Evolutionary conservation across 257 asterid genomes (phyloP).

Genomic region (Nicotiana obtusifolia): DNA sequence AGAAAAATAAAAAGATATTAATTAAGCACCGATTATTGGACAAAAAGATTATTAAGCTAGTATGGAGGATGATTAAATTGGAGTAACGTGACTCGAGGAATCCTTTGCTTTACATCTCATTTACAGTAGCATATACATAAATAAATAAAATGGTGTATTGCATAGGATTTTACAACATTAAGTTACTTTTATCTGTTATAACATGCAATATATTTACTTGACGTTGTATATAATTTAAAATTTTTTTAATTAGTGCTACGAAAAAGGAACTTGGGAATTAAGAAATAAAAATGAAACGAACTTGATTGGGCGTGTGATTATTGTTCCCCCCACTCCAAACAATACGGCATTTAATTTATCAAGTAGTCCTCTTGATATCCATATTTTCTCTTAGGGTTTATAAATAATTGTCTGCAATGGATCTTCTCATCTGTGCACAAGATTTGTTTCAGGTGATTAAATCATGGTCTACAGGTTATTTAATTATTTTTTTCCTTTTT

Average conservation of each 20-base stretch:
- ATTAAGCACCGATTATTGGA: neutral
- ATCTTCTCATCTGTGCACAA: slow-evolving; percentile 59
- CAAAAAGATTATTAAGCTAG: neutral
- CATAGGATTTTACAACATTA: no score
- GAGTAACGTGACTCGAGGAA: slow-evolving; percentile 41
- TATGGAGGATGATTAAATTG: slow-evolving; percentile 9
- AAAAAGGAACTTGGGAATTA: slow-evolving; percentile 12
- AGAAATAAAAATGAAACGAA: slow-evolving; percentile 8
- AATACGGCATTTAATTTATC: slow-evolving; percentile 32
- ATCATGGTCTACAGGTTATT: slow-evolving; percentile 40
- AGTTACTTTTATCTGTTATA: no score
- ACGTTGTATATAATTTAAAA: no score
- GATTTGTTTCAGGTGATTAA: slow-evolving; percentile 55
- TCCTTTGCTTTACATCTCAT: slow-evolving; percentile 38
- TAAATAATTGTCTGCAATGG: slow-evolving; percentile 28
- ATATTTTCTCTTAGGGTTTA: slow-evolving; percentile 18
- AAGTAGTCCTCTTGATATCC: slow-evolving; percentile 35
- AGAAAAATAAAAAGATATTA: neutral
- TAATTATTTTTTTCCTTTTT: slow-evolving; percentile 11
- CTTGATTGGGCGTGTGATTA: slow-evolving; percentile 41
- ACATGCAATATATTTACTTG: no score
- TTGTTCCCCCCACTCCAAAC: slow-evolving; percentile 86
- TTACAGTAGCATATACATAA: slow-evolving; percentile 18
- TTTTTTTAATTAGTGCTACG: neutral
- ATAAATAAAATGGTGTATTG: slow-evolving; percentile 19